Percentiles rank a stretch among this genome's conserved stretches.
These are phyloP conservation scores for Verbascum thapsus DNA, from an alignment of 257 asterid genomes.

Conservation along the genomic window DNA sequence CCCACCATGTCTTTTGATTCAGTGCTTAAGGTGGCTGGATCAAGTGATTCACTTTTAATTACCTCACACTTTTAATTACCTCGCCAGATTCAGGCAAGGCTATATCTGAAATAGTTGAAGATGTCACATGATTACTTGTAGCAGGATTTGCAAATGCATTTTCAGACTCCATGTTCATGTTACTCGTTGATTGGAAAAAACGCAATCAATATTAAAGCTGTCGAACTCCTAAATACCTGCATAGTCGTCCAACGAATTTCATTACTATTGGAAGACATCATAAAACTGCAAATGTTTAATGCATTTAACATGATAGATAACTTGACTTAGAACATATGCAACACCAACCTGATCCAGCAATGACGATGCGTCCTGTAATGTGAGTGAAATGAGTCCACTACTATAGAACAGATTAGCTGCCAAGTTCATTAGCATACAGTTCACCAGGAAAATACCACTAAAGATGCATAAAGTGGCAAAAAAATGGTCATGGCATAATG, in stretches of 20 bases:
- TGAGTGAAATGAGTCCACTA: conserved; percentile 66
- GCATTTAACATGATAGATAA: conserved; percentile 4
- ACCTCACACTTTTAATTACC: too few species aligned
- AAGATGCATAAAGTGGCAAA: conserved; percentile 73
- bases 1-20: conserved; percentile 47
- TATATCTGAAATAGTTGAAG: conserved; percentile 34
- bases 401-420: conserved; percentile 70
- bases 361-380: conserved; percentile 83
- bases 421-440: conserved; percentile 63
- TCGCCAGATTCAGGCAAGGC: conserved; percentile 35
- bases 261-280: conserved; percentile 21
- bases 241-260: conserved; percentile 28
- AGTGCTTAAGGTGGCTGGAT: conserved; percentile 30
- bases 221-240: conserved; percentile 79
- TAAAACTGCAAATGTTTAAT: conserved; percentile 12
- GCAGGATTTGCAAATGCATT: conserved; percentile 39
- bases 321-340: conserved; percentile 15
- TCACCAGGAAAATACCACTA: conserved; percentile 82
- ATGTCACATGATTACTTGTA: conserved; percentile 35
- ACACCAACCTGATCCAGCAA: conserved; percentile 85
- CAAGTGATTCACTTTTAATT: conserved; percentile 43
- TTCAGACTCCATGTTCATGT: conserved; percentile 80
- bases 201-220: conserved; percentile 55
- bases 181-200: conserved; percentile 73
- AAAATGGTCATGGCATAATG: conserved; percentile 78